These are phyloP conservation scores for Colletotrichum cereale DNA, from an alignment of 2,329 filamentous ascomycete genomes.

Conservation along the genomic window DNA sequence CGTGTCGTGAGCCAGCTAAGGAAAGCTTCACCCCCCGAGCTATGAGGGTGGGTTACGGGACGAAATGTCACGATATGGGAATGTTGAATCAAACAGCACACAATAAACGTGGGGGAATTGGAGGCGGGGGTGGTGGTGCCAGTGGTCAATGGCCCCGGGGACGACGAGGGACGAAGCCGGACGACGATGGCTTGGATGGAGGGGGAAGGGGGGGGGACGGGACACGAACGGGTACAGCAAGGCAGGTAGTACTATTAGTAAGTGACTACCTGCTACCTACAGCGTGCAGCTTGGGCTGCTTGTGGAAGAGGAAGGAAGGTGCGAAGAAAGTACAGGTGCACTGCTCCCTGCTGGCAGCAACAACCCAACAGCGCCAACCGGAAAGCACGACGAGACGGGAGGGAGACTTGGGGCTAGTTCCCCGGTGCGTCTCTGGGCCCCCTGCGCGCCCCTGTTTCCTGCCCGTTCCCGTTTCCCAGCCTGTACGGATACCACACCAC, in stretches of 20 bases:
- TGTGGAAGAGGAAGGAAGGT: neutral
- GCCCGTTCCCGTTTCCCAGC: neutral
- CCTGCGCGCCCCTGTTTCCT: neutral
- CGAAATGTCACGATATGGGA: conserved; percentile 35
- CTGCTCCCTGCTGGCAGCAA: neutral
- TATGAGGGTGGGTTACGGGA: conserved; percentile 19
- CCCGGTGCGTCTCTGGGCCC: conserved; percentile 4
- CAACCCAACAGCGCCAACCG: neutral
- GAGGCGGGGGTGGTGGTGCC: conserved; percentile 9
- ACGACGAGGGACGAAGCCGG: conserved; percentile 31
- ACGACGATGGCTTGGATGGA: conserved; percentile 20
- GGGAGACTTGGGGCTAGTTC: conserved; percentile 1
- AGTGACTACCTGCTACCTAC: neutral
- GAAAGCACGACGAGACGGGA: conserved; percentile 9
- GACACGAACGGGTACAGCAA: conserved; percentile 7
- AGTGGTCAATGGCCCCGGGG: conserved; percentile 30
- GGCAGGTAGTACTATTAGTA: too few relatives aligned
- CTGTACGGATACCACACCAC: neutral
- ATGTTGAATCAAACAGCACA: conserved; percentile 7
- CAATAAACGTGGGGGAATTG: conserved; percentile 28
- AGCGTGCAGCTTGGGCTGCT: too few relatives aligned
- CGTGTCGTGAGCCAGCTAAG: neutral
- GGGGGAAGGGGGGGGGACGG: neutral
- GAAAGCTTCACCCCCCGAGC: conserved; percentile 22
- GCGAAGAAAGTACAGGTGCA: conserved; percentile 7